Percentiles rank a stretch among this genome's conserved stretches.
Evolutionary conservation across 1,284 basidiomycete genomes (phyloP).

Genomic region (Trametes polyzona): DNA sequence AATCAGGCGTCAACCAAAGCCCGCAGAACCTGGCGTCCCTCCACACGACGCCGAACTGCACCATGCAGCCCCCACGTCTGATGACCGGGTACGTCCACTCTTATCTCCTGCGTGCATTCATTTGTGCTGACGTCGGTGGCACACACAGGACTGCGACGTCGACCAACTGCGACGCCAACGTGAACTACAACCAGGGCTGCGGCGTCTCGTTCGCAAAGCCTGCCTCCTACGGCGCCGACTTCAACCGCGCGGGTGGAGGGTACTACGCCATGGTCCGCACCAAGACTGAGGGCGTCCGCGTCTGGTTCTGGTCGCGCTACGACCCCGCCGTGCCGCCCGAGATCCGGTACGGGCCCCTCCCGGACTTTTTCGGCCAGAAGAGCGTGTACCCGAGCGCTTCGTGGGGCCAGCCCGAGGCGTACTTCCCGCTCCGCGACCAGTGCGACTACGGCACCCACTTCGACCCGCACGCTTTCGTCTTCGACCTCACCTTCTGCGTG

Average conservation of each 20-base stretch:
- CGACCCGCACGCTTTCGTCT: slow-evolving; percentile 52
- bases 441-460: slow-evolving; percentile 52
- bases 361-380: slow-evolving; percentile 7
- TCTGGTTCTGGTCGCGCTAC: slow-evolving; percentile 60
- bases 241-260: slow-evolving; percentile 57
- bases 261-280: slow-evolving; percentile 51
- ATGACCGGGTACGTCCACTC: slow-evolving; percentile 54
- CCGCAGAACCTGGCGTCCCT: slow-evolving; percentile 53
- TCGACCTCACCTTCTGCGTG: slow-evolving; percentile 59
- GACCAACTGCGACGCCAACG: slow-evolving; percentile 52
- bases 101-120: slow-evolving; percentile 5
- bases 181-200: slow-evolving; percentile 66
- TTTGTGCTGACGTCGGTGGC: not conserved
- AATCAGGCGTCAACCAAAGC: slow-evolving; percentile 47
- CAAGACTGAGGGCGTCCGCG: slow-evolving; percentile 42
- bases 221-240: slow-evolving; percentile 52
- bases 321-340: slow-evolving; percentile 44
- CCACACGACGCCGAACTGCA: slow-evolving; percentile 55
- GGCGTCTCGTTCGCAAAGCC: slow-evolving; percentile 49
- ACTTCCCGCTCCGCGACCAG: slow-evolving; percentile 46
- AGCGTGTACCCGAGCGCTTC: slow-evolving; percentile 36
- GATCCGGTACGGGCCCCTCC: slow-evolving; percentile 31
- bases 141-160: slow-evolving; percentile 37
- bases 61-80: slow-evolving; percentile 40
- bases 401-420: slow-evolving; percentile 54